Conservation (phyloP, 176 grass and related monocot genomes). For the Lolium multiflorum region DNA sequence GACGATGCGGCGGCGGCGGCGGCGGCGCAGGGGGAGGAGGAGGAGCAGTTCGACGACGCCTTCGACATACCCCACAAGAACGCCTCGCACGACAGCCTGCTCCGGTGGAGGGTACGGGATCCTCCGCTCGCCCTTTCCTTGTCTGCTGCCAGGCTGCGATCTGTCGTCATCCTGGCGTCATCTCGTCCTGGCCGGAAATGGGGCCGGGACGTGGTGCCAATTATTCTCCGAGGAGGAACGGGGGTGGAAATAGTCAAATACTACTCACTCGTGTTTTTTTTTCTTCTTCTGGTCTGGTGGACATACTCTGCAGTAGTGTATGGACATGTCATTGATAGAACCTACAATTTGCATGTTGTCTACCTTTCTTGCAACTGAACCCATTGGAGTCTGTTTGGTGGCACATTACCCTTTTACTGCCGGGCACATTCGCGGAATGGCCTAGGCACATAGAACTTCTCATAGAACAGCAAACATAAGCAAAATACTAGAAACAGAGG, state of each 20-base stretch:
- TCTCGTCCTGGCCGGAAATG: not conserved
- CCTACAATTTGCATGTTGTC: not conserved
- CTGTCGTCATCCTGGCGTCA: not conserved
- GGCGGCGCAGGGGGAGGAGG: constrained; percentile 9
- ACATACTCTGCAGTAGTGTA: constrained; percentile 11
- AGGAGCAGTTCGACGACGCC: constrained; percentile 56
- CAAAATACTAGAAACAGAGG: not conserved
- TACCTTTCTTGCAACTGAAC: not conserved
- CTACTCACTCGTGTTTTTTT: not conserved
- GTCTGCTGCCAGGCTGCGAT: not conserved
- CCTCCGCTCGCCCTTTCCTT: not conserved
- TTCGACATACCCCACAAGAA: constrained; percentile 87
- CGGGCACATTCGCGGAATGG: not conserved
- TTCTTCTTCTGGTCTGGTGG: not conserved
- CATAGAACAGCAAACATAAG: not conserved
- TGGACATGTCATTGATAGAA: not conserved
- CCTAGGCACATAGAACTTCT: not conserved
- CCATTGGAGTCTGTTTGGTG: not conserved
- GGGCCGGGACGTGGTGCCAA: not conserved
- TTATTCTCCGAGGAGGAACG: not conserved
- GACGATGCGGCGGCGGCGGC: not conserved
- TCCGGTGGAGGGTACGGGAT: constrained; percentile 72
- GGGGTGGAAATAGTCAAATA: not conserved
- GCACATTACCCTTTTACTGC: not conserved
- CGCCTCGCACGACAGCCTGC: constrained; percentile 62